Evolutionary conservation across 2,329 filamentous ascomycete species (phyloP), one percentile per base, ranked within the genome.

Genomic region (Cordyceps fumosorosea): DNA sequence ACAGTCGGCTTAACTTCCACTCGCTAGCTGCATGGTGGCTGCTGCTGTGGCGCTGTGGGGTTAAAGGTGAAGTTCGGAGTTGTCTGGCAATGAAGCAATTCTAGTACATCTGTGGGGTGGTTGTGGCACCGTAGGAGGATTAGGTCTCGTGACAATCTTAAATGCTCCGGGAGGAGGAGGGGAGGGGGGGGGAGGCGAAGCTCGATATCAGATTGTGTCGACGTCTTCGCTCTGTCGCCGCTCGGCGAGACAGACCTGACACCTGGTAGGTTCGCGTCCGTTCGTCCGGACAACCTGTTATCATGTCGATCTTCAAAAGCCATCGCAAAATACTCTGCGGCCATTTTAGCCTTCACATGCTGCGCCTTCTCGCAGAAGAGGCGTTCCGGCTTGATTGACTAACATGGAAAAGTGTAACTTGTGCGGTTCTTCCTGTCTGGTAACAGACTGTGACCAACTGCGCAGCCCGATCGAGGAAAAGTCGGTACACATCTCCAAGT

Each of bases 41-140:
- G 57, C 37, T 40, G n/a, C 40, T 26, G 47, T 60, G 50, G 57
- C 57, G 48, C 37, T 60, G 50, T 47, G 50, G 57, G 57, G 50
- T 60, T 47, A 14, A 60, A 37, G 2, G 48, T 20, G 32, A 29
- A 7, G 29, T 7, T 29, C 5, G n/a, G 26, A 26, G 47, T 14
- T 22, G 34, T 53, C 45, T 34, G 40, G 56, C 45, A 29, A 42
- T 44, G 56, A 59, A 40, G 22, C 22, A 44, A 32, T 22, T 32
- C 37, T 26, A 54, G 47, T 47, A 18, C 11, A 7, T 11, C 24
- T 8, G 26, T 18, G 6, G 11, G 34, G 34, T 37, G 7, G n/a
- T 26, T 47, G 50, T 26, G 42, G 57, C 45, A n/a, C 7, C 18
- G 6, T n/a, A 10, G 34, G 11, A 53, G 24, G 3, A 24, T 12